Evolutionary conservation across 2,329 filamentous ascomycete species (phyloP).

Genomic region (Trichothecium roseum): DNA sequence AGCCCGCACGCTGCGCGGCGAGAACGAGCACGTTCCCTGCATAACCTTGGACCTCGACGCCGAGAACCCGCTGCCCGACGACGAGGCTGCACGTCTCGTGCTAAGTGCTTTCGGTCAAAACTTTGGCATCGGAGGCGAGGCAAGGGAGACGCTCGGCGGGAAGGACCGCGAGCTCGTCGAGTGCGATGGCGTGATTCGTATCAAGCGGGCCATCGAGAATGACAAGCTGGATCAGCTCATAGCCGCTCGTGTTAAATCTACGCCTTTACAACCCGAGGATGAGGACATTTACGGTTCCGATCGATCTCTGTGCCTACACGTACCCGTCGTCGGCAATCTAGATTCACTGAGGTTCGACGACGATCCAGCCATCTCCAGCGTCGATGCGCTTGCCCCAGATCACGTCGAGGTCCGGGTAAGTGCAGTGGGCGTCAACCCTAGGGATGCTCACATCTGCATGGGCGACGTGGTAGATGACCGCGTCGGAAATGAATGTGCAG

Average conservation of each 20-base stretch:
- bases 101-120: too few species aligned
- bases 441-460: slow-evolving; percentile 19
- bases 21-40: neutral
- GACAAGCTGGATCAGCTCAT: too few species aligned
- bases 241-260: too few species aligned
- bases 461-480: slow-evolving; percentile 10
- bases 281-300: slow-evolving; percentile 8
- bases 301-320: slow-evolving; percentile 4
- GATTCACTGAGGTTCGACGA: slow-evolving; percentile 17
- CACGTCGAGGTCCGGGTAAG: slow-evolving; percentile 19
- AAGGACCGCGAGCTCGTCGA: slow-evolving; percentile 13
- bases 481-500: slow-evolving; percentile 9
- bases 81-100: too few species aligned
- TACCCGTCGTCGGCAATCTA: slow-evolving; percentile 10
- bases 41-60: slow-evolving; percentile 3
- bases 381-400: slow-evolving; percentile 22
- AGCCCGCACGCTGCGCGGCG: neutral
- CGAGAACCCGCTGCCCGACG: too few species aligned
- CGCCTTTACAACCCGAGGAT: too few species aligned
- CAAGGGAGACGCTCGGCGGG: neutral
- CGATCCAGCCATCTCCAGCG: slow-evolving; percentile 11
- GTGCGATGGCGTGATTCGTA: slow-evolving; percentile 11
- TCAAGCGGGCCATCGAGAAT: slow-evolving; percentile 8
- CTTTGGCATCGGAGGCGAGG: too few species aligned
- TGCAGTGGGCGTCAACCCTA: slow-evolving; percentile 11